phyloP scores from a whole-genome alignment of 352 stramenopile species.

The Aphanomyces stellatus region DNA sequence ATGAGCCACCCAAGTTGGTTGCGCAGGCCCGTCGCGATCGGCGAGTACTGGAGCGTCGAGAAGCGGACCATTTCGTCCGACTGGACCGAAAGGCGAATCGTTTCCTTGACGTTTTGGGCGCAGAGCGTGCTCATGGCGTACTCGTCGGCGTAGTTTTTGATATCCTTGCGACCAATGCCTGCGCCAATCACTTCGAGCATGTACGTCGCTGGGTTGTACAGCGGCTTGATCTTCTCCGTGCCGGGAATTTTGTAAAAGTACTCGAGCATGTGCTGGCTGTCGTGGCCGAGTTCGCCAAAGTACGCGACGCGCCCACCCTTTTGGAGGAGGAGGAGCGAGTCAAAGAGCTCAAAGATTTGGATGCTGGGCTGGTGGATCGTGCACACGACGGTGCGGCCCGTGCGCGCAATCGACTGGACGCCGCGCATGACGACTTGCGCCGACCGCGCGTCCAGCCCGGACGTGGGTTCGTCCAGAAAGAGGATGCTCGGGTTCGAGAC shows the following conservation, averaged over 20 bases:
- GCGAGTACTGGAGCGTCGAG: constrained; percentile 21
- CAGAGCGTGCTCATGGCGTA: constrained; percentile 20
- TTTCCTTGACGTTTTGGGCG: background rate
- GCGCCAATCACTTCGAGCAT: constrained; percentile 83
- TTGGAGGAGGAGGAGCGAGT: constrained; percentile 81
- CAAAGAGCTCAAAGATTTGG: constrained; percentile 90
- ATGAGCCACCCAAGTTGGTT: constrained; percentile 17
- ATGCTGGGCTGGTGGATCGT: constrained; percentile 84
- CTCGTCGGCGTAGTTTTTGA: constrained; percentile 28
- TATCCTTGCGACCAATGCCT: constrained; percentile 35
- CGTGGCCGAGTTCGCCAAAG: constrained; percentile 80
- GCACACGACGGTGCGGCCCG: constrained; percentile 82
- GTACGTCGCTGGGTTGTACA: constrained; percentile 86
- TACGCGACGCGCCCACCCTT: constrained; percentile 49
- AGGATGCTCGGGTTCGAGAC: constrained; percentile 90
- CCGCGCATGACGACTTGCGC: constrained; percentile 82
- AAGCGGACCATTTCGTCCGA: constrained; percentile 18
- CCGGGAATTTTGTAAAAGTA: constrained; percentile 82
- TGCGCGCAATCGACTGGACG: constrained; percentile 76
- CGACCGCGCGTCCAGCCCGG: constrained; percentile 75
- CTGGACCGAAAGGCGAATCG: background rate
- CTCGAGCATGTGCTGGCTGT: constrained; percentile 70
- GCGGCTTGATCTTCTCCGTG: constrained; percentile 48
- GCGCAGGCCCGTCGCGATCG: constrained; percentile 22
- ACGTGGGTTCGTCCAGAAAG: constrained; percentile 91